Base-by-base conservation (phyloP, 257 asterid species). In the Ehretia macrophylla region DNA sequence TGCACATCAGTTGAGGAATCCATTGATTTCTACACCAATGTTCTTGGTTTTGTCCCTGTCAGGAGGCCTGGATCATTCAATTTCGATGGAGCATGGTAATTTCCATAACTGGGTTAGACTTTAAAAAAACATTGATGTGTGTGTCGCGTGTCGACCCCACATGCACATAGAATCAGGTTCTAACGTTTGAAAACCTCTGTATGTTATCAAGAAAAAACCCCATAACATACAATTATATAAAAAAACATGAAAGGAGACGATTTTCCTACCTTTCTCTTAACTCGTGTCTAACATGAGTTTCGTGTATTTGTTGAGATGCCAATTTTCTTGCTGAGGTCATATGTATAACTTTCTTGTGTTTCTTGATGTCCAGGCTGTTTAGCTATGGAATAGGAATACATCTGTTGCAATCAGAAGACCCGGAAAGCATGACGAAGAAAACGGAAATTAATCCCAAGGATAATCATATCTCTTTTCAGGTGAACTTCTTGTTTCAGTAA, bases 381-480 rank as follows among this genome's bases (percentile, higher is more conserved):
- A 85, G 99, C 47, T 89, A 93, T 55, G 97, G 99, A 58, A 81
- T 93, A 50, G 99, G 99, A 46, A 82, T 93, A 51, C 99, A 93
- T 76, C 72, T 93, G 0, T 75, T 93, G 73, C 97, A 83, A 66
- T 83, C 95, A 0, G 99, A 93, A 3, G 79, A 81, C 61, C 95
- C 94, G 6, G 81, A 79, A 5, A 72, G 60, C 4, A 65, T 89
- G 88, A 80, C 81, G 0, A 79, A 77, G 92, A 89, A 86, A 70
- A 76, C 81, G 8, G 84, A 64, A 51, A 89, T 93, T 56, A 89
- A 93, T 69, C 97, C 99, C 54, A 93, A 86, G 70, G 97, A 89
- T 51, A 89, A 83, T 65, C 99, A 92, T 65, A 92, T 92, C 60
- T 92, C 99, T 14, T 92, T 92, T 69, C 99, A 92, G 97, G 99